Evolutionary conservation across 106 monocot genomes (phyloP).

Genomic region (Apostasia shenzhenica): DNA sequence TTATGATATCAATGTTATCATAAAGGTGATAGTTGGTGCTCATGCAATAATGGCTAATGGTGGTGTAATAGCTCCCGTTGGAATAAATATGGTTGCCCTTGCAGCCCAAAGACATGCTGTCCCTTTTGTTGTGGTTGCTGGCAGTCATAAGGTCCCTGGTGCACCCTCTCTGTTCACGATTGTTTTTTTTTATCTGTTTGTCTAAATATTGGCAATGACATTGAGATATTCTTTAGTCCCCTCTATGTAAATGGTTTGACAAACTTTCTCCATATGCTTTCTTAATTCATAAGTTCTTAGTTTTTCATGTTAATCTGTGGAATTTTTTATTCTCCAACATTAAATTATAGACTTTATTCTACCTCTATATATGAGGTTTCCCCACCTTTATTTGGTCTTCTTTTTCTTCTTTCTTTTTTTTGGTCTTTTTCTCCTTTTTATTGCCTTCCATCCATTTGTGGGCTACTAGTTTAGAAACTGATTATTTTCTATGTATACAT

Average conservation of each 20-base stretch:
- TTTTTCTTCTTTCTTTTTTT: background rate
- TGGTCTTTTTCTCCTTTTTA: background rate
- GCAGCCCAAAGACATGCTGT: constrained; percentile 98
- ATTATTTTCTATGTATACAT: no score
- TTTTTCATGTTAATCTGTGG: no score
- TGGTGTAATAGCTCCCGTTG: constrained; percentile 91
- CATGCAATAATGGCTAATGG: constrained; percentile 99
- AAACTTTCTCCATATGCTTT: no score
- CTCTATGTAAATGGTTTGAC: no score
- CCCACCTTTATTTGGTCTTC: background rate
- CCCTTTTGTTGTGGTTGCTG: constrained; percentile 99
- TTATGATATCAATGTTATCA: constrained; percentile 8
- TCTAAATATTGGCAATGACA: background rate
- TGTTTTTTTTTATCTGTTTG: background rate
- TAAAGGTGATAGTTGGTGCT: constrained; percentile 97
- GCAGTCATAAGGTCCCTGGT: constrained; percentile 78
- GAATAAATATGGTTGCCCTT: constrained; percentile 91
- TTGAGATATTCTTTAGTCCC: background rate
- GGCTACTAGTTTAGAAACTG: no score
- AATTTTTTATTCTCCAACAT: no score
- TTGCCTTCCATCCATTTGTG: no score
- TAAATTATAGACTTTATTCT: background rate
- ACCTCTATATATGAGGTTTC: background rate
- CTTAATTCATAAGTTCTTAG: no score
- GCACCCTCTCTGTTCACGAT: background rate